phyloP scores from a whole-genome alignment of 805 yeast genomes.

The Starmerella ratchasimensis region DNA sequence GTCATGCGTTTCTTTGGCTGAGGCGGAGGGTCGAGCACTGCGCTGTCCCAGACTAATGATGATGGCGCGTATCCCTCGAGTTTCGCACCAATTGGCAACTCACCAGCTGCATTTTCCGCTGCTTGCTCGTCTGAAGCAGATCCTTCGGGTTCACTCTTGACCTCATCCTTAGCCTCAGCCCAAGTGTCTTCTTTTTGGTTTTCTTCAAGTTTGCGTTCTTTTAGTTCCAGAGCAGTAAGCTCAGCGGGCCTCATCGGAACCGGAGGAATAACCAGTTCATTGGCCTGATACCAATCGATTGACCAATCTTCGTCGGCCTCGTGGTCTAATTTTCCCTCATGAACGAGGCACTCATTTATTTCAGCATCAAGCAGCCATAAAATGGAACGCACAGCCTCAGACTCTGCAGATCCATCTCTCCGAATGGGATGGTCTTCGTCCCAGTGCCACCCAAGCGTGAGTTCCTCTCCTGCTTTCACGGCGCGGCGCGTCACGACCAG shows the following conservation, averaged over 20 bases:
- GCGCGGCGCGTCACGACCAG: constrained; percentile 43
- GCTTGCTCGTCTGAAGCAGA: neutral
- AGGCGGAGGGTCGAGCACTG: constrained; percentile 5
- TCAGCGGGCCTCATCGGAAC: no score
- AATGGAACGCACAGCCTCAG: neutral
- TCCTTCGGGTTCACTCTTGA: neutral
- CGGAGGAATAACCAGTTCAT: no score
- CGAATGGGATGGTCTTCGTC: constrained; percentile 60
- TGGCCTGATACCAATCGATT: neutral
- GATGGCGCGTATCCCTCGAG: no score
- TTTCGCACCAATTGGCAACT: no score
- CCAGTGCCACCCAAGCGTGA: constrained; percentile 83
- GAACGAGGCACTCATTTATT: constrained; percentile 5
- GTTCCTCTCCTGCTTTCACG: constrained; percentile 52
- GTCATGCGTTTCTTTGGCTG: constrained; percentile 19
- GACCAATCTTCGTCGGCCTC: no score
- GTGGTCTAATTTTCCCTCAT: no score
- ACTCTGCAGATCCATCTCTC: neutral
- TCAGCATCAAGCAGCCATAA: constrained; percentile 16
- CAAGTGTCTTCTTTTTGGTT: neutral
- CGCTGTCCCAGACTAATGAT: constrained; percentile 14
- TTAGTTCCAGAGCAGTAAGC: no score
- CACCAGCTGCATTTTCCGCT: no score
- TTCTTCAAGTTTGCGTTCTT: no score
- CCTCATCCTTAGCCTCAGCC: neutral